phyloP scores from a whole-genome alignment of 306 rosid species.

The Crotalaria pallida region DNA sequence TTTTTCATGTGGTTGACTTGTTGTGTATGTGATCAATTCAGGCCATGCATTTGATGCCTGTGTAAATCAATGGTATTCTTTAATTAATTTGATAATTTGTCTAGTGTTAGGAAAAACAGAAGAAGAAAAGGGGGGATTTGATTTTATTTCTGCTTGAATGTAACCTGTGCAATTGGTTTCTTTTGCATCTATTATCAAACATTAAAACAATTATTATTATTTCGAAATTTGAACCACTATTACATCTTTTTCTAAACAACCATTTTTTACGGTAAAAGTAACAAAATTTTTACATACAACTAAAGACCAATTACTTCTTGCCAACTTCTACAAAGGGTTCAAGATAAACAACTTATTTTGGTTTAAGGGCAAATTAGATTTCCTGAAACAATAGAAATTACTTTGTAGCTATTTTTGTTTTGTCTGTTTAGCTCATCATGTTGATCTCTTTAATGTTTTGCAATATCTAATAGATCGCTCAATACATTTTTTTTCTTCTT shows the following conservation, averaged over 20 bases:
- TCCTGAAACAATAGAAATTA: background rate
- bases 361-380: slow-evolving; percentile 1
- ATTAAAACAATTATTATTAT: background rate
- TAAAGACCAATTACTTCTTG: no score
- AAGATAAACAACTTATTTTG: no score
- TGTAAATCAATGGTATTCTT: background rate
- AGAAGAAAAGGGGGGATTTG: background rate
- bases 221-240: background rate
- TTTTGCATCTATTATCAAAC: background rate
- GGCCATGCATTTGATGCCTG: background rate
- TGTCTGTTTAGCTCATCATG: background rate
- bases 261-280: no score
- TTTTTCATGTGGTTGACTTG: slow-evolving; percentile 21
- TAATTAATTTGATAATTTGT: background rate
- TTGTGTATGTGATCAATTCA: background rate
- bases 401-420: background rate
- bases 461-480: slow-evolving; percentile 9
- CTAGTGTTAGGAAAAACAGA: background rate
- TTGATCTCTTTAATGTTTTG: background rate
- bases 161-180: background rate
- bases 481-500: background rate
- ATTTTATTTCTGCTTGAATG: background rate
- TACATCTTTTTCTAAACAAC: background rate
- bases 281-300: no score
- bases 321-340: no score